Evolutionary conservation across 176 grass and related monocot species (phyloP).

Genomic region (Aegilops tauschii): DNA sequence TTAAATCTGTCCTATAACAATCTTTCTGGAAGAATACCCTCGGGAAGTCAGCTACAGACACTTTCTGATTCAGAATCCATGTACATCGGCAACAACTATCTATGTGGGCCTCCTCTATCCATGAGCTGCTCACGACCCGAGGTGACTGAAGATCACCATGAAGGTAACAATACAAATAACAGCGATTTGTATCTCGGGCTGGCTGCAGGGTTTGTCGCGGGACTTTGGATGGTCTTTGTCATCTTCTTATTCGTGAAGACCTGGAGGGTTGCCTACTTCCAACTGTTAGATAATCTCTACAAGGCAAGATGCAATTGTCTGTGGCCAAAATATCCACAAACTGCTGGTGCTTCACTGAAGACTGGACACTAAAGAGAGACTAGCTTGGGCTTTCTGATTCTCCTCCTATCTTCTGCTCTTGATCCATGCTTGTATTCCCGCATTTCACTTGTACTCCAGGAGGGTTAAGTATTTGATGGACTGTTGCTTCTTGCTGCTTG

Average conservation of each 20-base stretch:
- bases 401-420: neutral
- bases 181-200: neutral
- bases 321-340: neutral
- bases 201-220: conserved; percentile 11
- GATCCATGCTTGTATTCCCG: neutral
- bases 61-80: neutral
- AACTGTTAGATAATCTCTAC: neutral
- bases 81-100: conserved; percentile 23
- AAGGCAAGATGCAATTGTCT: neutral
- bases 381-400: neutral
- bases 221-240: conserved; percentile 23
- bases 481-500: neutral
- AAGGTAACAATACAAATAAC: neutral
- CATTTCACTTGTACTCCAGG: neutral
- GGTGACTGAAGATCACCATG: too few relatives aligned
- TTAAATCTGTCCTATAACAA: conserved; percentile 3
- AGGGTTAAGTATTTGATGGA: neutral
- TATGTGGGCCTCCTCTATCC: conserved; percentile 24
- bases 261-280: conserved; percentile 21
- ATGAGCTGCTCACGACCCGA: neutral
- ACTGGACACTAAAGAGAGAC: neutral
- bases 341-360: neutral
- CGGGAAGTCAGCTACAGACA: conserved; percentile 4
- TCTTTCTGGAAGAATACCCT: conserved; percentile 32
- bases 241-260: neutral